phyloP scores from a whole-genome alignment of 2,329 filamentous ascomycete species.

The Penicillium sp. region DNA sequence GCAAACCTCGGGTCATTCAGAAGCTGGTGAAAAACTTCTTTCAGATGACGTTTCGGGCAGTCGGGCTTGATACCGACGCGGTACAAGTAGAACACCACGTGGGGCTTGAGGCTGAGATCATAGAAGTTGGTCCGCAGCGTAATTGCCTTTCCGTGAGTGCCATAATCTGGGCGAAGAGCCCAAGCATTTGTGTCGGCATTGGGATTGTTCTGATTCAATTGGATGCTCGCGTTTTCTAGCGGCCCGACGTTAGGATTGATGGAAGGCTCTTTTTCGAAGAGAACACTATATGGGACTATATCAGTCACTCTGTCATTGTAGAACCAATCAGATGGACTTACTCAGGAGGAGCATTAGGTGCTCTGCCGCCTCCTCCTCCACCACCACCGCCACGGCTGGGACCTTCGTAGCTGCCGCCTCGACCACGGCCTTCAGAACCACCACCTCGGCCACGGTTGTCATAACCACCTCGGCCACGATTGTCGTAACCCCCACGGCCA shows the following conservation, averaged over 20 bases:
- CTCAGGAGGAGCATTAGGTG: neutral
- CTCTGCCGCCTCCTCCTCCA: too few relatives aligned
- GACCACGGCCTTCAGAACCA: constrained; percentile 4
- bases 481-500: too few relatives aligned
- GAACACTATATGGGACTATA: neutral
- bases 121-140: constrained; percentile 18
- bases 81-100: constrained; percentile 7
- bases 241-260: neutral
- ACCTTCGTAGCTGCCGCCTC: constrained; percentile 1
- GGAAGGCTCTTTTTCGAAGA: neutral
- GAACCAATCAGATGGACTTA: neutral
- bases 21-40: too few relatives aligned
- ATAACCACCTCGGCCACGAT: constrained; percentile 3
- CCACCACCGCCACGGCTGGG: constrained; percentile 2
- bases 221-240: neutral
- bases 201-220: neutral
- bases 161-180: constrained; percentile 16
- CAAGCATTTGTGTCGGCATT: neutral
- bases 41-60: neutral
- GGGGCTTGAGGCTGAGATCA: constrained; percentile 5
- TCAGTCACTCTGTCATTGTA: neutral
- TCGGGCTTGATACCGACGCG: too few relatives aligned
- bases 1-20: too few relatives aligned
- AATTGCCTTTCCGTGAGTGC: constrained; percentile 4
- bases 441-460: constrained; percentile 3